A percentile compares a stretch with the other conserved stretches of the same genome.
These are phyloP conservation scores for Panicum hallii DNA, from an alignment of 202 grass and related monocot genomes.

Conservation along the genomic window DNA sequence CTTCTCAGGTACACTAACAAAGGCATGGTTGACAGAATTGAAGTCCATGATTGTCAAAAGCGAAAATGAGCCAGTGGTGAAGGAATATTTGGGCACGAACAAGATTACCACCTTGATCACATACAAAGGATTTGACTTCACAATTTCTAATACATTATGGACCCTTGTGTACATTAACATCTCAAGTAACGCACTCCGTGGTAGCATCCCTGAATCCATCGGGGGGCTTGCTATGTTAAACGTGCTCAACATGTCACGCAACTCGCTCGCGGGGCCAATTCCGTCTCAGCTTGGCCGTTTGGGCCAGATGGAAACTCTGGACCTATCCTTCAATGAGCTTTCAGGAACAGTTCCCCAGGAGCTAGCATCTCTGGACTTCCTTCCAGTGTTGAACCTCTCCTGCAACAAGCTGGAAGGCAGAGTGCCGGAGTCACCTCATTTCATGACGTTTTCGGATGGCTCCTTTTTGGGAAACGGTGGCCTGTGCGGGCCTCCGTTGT, in stretches of 20 bases:
- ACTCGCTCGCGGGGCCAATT: slow-evolving; percentile 21
- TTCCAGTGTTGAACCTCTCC: not conserved
- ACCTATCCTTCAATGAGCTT: slow-evolving; percentile 43
- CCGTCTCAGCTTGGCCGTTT: slow-evolving; percentile 26
- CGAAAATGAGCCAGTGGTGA: not conserved
- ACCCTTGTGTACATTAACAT: slow-evolving; percentile 24
- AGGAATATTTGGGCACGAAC: not conserved
- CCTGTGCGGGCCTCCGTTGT: slow-evolving; percentile 21
- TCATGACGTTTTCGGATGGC: not conserved
- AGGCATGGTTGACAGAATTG: too few relatives aligned
- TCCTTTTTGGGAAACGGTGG: not conserved
- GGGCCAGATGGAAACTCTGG: slow-evolving; percentile 42
- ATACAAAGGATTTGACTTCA: slow-evolving; percentile 26
- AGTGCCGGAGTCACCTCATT: not conserved
- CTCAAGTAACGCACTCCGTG: slow-evolving; percentile 31
- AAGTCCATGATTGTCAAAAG: too few relatives aligned
- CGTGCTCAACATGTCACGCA: not conserved
- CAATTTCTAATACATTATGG: slow-evolving; percentile 10
- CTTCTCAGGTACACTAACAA: too few relatives aligned
- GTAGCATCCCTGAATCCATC: slow-evolving; percentile 14
- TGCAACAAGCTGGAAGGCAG: not conserved
- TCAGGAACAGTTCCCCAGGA: not conserved
- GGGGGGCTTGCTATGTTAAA: not conserved
- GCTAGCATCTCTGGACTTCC: slow-evolving; percentile 22
- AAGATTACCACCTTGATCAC: not conserved